phyloP scores from a whole-genome alignment of 129 eudicot species.

The Heracleum sosnowskyi region DNA sequence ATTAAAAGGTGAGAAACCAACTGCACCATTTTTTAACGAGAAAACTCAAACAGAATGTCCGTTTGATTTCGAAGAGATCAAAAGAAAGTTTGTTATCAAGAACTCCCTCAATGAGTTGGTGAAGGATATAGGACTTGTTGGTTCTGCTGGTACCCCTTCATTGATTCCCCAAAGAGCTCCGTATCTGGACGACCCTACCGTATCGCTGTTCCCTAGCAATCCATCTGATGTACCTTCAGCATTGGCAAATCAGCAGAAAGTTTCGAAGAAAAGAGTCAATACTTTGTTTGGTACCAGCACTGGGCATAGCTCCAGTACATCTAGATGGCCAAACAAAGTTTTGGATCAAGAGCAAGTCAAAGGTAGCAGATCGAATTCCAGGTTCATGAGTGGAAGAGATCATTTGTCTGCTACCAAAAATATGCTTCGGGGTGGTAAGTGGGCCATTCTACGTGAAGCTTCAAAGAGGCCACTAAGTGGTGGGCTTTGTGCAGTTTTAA shows the following conservation, averaged over 20 bases:
- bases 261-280: constrained; percentile 19
- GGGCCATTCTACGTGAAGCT: constrained; percentile 43
- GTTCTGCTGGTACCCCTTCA: constrained; percentile 40
- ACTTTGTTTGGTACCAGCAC: background rate
- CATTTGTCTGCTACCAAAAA: constrained; percentile 26
- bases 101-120: constrained; percentile 39
- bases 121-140: constrained; percentile 42
- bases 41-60: constrained; percentile 31
- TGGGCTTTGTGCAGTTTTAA: constrained; percentile 50
- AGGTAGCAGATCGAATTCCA: constrained; percentile 30
- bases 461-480: constrained; percentile 63
- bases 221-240: constrained; percentile 17
- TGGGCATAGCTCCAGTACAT: background rate
- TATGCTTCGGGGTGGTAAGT: constrained; percentile 8
- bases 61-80: constrained; percentile 46
- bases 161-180: constrained; percentile 32
- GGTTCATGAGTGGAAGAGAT: constrained; percentile 27
- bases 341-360: constrained; percentile 27
- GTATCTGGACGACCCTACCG: constrained; percentile 32
- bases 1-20: constrained; percentile 17
- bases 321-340: constrained; percentile 12
- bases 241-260: constrained; percentile 20
- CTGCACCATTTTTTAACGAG: constrained; percentile 4
- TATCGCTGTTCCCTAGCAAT: constrained; percentile 17
- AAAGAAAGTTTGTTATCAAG: constrained; percentile 34